Conservation (phyloP, 345 rosid species). For the Sisymbrium altissimum region DNA sequence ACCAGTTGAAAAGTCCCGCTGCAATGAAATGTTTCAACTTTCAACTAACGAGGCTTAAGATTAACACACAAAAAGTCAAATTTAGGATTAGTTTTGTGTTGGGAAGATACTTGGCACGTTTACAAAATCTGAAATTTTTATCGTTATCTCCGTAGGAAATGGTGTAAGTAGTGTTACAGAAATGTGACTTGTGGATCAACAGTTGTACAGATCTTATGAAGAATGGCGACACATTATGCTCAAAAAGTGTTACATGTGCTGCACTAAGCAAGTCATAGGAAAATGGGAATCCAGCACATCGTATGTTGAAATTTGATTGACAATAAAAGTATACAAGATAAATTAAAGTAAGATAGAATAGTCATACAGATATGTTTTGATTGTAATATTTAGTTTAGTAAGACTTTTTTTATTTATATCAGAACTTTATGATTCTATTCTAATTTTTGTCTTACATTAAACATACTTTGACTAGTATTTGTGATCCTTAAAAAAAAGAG, state of each 20-base stretch:
- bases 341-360: background rate
- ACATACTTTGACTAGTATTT: background rate
- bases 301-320: background rate
- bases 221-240: background rate
- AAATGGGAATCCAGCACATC: background rate
- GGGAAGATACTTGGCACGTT: background rate
- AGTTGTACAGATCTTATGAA: conserved; percentile 1
- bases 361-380: background rate
- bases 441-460: conserved; percentile 15
- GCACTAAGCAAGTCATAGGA: background rate
- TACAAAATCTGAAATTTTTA: background rate
- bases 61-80: background rate
- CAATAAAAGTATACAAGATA: background rate
- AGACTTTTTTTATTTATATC: background rate
- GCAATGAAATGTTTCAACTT: background rate
- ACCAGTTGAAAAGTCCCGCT: background rate
- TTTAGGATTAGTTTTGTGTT: background rate
- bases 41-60: background rate
- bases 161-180: background rate
- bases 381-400: background rate
- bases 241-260: conserved; percentile 1
- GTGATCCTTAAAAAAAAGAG: background rate
- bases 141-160: background rate
- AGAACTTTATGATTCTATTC: background rate
- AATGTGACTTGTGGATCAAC: conserved; percentile 13